Base-by-base conservation (phyloP, 768 basidiomycete species). In the Myochromella boudieri region DNA sequence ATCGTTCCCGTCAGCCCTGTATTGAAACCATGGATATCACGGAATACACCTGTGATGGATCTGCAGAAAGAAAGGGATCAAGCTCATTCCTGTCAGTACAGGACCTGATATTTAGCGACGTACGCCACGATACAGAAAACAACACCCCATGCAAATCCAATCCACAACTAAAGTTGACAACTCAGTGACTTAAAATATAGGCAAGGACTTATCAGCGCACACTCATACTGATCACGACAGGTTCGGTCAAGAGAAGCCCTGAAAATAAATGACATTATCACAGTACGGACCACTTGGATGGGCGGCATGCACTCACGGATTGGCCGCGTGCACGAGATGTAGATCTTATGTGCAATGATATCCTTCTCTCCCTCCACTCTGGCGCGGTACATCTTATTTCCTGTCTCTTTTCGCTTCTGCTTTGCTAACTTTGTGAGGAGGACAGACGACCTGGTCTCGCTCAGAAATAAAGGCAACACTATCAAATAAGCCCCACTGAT, bases 71-170 rank as follows among this genome's bases (percentile, higher is more conserved):
- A 24, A 3, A 22, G 12, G n/a, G n/a, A n/a, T n/a, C n/a, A n/a
- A n/a, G n/a, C n/a, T n/a, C n/a, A n/a, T 15, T 20, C 32, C 28
- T 24, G 32, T 26, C 21, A 11, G 48, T n/a, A 18, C 24, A 18
- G 20, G 9, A 31, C 6, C 37, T 41, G 15, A 28, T 28, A 25
- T 44, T 54, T 34, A 12, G 17, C 36, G 24, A 7, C 68, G 26
- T 55, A 84, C 81, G 80, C 78, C 24, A 87, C 70, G 59, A 90
- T 66, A 44, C 80, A 82, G 56, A 79, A 92, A 17, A 84, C 61
- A 4, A 89, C 77, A 0, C 89, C 89, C 88, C 89, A 92, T 0
- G 78, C 75, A 48, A 91, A 81, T 42, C 82, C 81, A 22, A 82
- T 66, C 85, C 84, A 85, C n/a, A 85, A 58, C 83, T 87, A 61